Base-by-base conservation (phyloP, 106 monocot species). In the Platanthera zijinensis region DNA sequence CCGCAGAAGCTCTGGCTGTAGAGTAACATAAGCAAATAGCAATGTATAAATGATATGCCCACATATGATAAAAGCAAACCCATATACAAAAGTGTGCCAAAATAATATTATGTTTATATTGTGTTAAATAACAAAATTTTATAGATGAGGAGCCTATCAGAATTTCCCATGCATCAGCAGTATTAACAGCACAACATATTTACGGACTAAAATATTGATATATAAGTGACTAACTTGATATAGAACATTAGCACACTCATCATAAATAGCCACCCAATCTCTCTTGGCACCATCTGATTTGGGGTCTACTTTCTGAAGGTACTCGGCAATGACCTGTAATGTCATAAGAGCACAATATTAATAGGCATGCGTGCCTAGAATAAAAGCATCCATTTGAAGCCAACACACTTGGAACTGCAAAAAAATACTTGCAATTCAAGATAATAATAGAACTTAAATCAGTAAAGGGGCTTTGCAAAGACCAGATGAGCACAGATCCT, bases 261-360 rank as follows among this genome's bases (percentile, higher is more conserved):
- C 97, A 74, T 99, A 99, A 14, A 99, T 99, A 71, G 97, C 97
- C 81, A 94, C 94, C 97, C 97, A 99, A 74, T 99, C 97, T 89
- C 97, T 88, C 77, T 92, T 99, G 10, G 97, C 94, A 77, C 97
- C 97, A 85, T 99, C 97, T 13, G 97, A 99, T 61, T 99, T 99
- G 21, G 97, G 97, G 66, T 99, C 97, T 50, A 99, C 71, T 76
- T 94, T 99, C 79, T 99, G 97, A 78, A 99, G 97, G 85, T 99
- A 92, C 82, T 94, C 97, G 50, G 97, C 89, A 77, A 99, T 99
- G 72, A 99, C 97, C 97, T 99, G 85, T 59, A 56, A 53, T 56
- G 54, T 1, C 54, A 21, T n/a, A 57, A 72, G 22, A 13, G 15
- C 45, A n/a, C 45, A 48, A 45, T 48, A 70, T 14, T 48, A 70